A percentile compares a stretch with the other conserved stretches of the same genome.
Conservation (phyloP, 2,329 filamentous ascomycete species). For the Aureobasidium subglaciale region DNA sequence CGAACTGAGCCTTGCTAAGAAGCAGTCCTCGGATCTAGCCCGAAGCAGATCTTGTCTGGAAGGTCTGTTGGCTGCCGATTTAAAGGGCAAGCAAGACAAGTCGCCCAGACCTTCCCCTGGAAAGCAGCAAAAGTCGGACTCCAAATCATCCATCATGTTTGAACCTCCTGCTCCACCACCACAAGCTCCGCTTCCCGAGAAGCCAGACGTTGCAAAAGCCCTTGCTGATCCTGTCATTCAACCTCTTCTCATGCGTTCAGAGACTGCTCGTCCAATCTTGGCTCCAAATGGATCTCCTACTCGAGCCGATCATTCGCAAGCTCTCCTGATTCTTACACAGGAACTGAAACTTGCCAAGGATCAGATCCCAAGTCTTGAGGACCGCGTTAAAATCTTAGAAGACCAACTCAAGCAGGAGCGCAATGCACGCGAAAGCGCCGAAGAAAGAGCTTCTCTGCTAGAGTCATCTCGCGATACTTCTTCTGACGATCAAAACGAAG, state of each 20-base stretch:
- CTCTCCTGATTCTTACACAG: conserved; percentile 78
- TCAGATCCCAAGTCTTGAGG: conserved; percentile 76
- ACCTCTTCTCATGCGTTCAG: conserved; percentile 64
- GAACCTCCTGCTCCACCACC: conserved; percentile 90
- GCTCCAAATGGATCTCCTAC: conserved; percentile 51
- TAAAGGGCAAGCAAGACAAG: conserved; percentile 43
- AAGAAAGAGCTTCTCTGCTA: conserved; percentile 69
- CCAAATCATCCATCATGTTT: conserved; percentile 65
- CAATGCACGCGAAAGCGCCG: conserved; percentile 72
- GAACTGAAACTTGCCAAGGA: conserved; percentile 76
- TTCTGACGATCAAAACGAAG: conserved; percentile 19
- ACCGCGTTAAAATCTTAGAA: conserved; percentile 75
- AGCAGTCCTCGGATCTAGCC: conserved; percentile 78
- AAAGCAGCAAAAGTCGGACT: conserved; percentile 59
- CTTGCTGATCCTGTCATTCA: conserved; percentile 40
- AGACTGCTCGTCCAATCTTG: conserved; percentile 62
- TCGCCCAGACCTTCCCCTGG: conserved; percentile 36
- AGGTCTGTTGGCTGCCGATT: conserved; percentile 65
- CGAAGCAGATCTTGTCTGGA: conserved; percentile 77
- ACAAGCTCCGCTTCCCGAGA: conserved; percentile 87
- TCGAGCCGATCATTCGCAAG: conserved; percentile 55
- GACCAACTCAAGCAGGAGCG: conserved; percentile 70
- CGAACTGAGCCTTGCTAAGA: conserved; percentile 82
- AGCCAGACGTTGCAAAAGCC: conserved; percentile 62
- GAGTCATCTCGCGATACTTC: conserved; percentile 39